Conservation (phyloP, 2,329 filamentous ascomycete genomes). For the Clarireedia sp. region DNA sequence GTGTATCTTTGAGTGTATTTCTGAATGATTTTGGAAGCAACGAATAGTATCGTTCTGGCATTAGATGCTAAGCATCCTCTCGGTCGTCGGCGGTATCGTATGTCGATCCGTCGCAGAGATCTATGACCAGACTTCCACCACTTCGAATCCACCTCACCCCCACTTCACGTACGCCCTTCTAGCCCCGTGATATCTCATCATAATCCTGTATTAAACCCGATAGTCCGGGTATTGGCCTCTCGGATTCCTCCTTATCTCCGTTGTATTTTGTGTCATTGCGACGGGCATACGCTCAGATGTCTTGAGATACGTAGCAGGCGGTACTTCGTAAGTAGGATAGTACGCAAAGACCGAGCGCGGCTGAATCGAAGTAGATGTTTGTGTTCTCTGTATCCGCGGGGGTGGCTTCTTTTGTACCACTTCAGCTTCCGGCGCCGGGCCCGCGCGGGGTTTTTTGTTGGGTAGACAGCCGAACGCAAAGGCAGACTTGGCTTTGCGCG, state of each 20-base stretch:
- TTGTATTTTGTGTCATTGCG: background rate
- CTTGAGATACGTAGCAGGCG: background rate
- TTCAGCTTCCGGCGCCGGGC: background rate
- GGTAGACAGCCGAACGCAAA: slow-evolving; percentile 2
- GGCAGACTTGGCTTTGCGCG: background rate
- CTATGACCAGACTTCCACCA: no score
- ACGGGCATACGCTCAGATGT: background rate
- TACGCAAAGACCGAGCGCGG: background rate
- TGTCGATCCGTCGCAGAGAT: no score
- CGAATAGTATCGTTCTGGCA: no score
- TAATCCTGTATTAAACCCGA: background rate
- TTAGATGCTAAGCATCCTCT: no score
- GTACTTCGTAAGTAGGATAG: background rate
- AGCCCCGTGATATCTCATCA: no score
- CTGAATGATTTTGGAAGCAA: no score
- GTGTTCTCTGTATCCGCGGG: background rate
- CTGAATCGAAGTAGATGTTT: no score
- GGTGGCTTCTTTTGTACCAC: background rate
- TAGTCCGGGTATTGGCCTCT: slow-evolving; percentile 1
- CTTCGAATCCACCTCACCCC: no score
- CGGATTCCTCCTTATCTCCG: background rate
- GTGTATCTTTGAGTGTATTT: no score
- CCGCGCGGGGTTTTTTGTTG: background rate
- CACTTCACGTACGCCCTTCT: no score
- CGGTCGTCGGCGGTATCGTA: no score